phyloP scores from a whole-genome alignment of 192 early-diverging fungal species.

The Ambispora gerdemannii region DNA sequence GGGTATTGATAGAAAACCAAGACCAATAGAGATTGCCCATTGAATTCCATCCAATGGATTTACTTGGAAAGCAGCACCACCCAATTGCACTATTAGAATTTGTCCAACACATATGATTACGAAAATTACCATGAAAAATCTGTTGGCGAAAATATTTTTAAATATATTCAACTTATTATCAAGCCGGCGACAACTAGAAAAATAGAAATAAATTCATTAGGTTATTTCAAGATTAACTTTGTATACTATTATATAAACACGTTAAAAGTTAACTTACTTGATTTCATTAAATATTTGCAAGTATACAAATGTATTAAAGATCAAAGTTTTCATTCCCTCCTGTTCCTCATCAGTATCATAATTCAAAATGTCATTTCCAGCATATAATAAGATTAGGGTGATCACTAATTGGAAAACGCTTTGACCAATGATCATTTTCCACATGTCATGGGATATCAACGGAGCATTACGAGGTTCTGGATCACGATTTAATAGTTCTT shows the following conservation, averaged over 20 bases:
- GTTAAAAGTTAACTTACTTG: slow-evolving; percentile 54
- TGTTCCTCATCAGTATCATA: slow-evolving; percentile 36
- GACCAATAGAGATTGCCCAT: slow-evolving; percentile 80
- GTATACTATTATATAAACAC: too few species aligned
- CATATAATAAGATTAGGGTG: slow-evolving; percentile 72
- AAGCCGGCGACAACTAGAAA: slow-evolving; percentile 65
- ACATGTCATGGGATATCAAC: slow-evolving; percentile 89
- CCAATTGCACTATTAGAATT: slow-evolving; percentile 87
- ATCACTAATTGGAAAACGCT: slow-evolving; percentile 83
- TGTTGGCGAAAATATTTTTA: slow-evolving; percentile 70
- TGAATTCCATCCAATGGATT: slow-evolving; percentile 60
- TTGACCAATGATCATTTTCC: slow-evolving; percentile 94
- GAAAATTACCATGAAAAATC: slow-evolving; percentile 78
- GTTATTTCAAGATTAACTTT: too few species aligned
- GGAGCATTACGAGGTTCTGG: slow-evolving; percentile 81
- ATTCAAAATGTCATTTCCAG: slow-evolving; percentile 55
- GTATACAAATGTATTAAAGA: slow-evolving; percentile 90
- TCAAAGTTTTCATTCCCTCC: slow-evolving; percentile 65
- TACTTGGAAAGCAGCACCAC: slow-evolving; percentile 80
- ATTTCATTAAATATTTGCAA: slow-evolving; percentile 42
- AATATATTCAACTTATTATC: slow-evolving; percentile 86
- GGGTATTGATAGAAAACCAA: slow-evolving; percentile 78
- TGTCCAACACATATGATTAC: slow-evolving; percentile 73
- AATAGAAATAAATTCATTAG: too few species aligned
- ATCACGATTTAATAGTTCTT: slow-evolving; percentile 78